Evolutionary conservation across 116 monocot species (phyloP).

Genomic region (Posidonia oceanica): DNA sequence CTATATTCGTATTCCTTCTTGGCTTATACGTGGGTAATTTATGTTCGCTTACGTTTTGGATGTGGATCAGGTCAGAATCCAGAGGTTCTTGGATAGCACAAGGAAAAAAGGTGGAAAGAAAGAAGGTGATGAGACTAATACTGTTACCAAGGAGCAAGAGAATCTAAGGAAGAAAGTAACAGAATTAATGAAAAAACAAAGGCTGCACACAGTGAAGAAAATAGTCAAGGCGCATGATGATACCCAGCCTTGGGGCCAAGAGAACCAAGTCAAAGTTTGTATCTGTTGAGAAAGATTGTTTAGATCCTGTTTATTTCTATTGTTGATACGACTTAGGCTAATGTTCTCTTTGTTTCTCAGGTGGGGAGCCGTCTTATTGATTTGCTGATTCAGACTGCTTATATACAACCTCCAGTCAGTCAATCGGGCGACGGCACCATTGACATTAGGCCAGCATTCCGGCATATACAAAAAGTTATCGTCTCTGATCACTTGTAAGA

Average conservation of each 20-base stretch:
- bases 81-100: conserved; percentile 74
- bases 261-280: conserved; percentile 69
- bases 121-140: conserved; percentile 22
- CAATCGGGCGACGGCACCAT: conserved; percentile 60
- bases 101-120: conserved; percentile 44
- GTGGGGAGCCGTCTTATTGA: conserved; percentile 95
- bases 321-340: not conserved
- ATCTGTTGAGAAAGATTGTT: not conserved
- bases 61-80: conserved; percentile 50
- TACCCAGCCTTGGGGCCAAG: conserved; percentile 72
- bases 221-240: conserved; percentile 77
- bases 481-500: conserved; percentile 42
- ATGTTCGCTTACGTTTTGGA: not conserved
- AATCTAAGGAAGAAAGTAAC: conserved; percentile 73
- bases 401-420: conserved; percentile 87
- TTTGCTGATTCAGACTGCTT: conserved; percentile 76
- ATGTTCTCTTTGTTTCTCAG: conserved; percentile 21
- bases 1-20: no score
- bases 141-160: conserved; percentile 40
- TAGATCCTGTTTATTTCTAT: not conserved
- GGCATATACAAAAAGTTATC: conserved; percentile 36
- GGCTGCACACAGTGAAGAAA: conserved; percentile 54
- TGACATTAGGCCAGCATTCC: conserved; percentile 94
- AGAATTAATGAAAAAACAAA: conserved; percentile 76
- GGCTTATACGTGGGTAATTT: not conserved